Evolutionary conservation across 495 filamentous ascomycete genomes (phyloP).

Genomic region (Sphaerosporella brunnea): DNA sequence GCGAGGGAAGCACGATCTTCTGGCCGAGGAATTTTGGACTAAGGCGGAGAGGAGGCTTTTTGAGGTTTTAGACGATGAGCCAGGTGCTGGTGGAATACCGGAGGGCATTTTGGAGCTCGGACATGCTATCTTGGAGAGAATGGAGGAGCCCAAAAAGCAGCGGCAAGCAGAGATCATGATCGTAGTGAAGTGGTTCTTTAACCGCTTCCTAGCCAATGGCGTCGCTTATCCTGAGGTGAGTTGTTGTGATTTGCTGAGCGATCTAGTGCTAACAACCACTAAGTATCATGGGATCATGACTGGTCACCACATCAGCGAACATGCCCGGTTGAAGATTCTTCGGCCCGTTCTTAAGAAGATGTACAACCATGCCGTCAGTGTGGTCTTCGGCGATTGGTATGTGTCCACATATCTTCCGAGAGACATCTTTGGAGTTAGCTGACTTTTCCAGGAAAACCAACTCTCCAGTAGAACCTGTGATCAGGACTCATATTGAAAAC

Average conservation of each 20-base stretch:
- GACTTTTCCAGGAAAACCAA: slow-evolving; percentile 35
- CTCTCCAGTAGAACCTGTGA: slow-evolving; percentile 43
- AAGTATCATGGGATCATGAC: slow-evolving; percentile 72
- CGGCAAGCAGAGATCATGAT: slow-evolving; percentile 59
- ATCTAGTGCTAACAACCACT: slow-evolving; percentile 22
- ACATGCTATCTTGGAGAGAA: slow-evolving; percentile 58
- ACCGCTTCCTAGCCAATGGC: slow-evolving; percentile 64
- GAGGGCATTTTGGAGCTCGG: slow-evolving; percentile 65
- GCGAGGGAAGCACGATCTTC: slow-evolving; percentile 38
- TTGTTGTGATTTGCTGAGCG: slow-evolving; percentile 1
- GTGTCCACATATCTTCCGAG: slow-evolving; percentile 1
- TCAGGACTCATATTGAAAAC: slow-evolving; percentile 57
- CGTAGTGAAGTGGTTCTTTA: slow-evolving; percentile 81
- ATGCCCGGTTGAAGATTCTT: slow-evolving; percentile 73
- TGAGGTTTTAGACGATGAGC: slow-evolving; percentile 58
- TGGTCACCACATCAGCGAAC: slow-evolving; percentile 79
- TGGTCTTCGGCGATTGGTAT: slow-evolving; percentile 21
- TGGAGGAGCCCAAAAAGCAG: slow-evolving; percentile 50
- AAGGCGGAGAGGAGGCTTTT: slow-evolving; percentile 68
- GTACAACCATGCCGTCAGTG: slow-evolving; percentile 25
- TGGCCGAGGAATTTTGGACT: slow-evolving; percentile 78
- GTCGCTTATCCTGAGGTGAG: slow-evolving; percentile 77
- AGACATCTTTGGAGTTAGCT: slow-evolving; percentile 8
- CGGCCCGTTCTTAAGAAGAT: slow-evolving; percentile 26
- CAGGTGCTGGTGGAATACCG: slow-evolving; percentile 63